A percentile compares a stretch with the other conserved stretches of the same genome.
phyloP scores from a whole-genome alignment of 768 basidiomycete genomes.

The Baorangia bicolor region DNA sequence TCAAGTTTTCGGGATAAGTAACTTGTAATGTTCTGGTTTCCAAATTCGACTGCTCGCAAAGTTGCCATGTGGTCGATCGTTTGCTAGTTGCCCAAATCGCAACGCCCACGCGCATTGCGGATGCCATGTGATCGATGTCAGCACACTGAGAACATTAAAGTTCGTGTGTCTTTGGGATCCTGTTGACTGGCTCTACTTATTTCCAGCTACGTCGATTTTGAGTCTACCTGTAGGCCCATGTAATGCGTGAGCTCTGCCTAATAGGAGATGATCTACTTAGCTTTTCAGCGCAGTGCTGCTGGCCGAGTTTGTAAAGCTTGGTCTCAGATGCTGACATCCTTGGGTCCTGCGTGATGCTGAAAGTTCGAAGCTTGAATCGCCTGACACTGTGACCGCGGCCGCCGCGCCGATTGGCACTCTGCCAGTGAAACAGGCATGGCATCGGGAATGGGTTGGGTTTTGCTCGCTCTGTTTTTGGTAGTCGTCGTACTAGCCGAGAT shows the following conservation, averaged over 20 bases:
- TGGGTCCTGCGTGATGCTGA: neutral
- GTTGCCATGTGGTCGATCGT: neutral
- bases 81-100: neutral
- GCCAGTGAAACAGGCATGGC: no score
- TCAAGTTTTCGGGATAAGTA: neutral
- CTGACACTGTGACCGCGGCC: no score
- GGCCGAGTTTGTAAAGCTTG: neutral
- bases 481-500: no score
- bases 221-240: neutral
- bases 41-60: neutral
- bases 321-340: neutral
- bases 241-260: neutral
- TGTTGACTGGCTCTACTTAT: neutral
- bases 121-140: neutral
- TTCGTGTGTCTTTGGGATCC: neutral
- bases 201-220: neutral
- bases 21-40: neutral
- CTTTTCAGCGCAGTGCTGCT: neutral
- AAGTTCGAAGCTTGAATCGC: no score
- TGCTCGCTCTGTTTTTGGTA: no score
- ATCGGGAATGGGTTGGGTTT: no score
- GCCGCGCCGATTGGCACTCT: no score
- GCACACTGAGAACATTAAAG: neutral
- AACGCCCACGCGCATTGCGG: neutral
- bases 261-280: neutral